Conservation (phyloP, 2,329 filamentous ascomycete genomes). For the Penicillium palitans region DNA sequence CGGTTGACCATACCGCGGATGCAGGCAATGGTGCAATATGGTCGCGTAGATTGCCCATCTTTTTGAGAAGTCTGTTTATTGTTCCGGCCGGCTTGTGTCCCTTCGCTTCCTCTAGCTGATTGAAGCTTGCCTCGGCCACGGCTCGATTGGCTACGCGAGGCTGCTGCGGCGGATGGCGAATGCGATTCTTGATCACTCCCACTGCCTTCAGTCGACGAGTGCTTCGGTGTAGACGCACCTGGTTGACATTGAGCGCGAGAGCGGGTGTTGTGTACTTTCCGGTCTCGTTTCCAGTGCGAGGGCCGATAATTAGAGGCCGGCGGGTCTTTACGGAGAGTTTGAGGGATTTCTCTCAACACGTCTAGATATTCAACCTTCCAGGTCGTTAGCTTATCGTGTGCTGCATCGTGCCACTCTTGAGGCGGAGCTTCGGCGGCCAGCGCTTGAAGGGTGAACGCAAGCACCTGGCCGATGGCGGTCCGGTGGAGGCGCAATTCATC, state of each 20-base stretch:
- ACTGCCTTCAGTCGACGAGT: conserved; percentile 20
- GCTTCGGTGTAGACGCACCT: conserved; percentile 14
- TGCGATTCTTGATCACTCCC: conserved; percentile 23
- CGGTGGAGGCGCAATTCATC: conserved; percentile 29
- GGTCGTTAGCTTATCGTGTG: conserved; percentile 21
- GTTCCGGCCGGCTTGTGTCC: conserved; percentile 11
- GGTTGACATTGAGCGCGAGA: conserved; percentile 19
- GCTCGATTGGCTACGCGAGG: conserved; percentile 16
- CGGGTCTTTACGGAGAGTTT: conserved; percentile 25
- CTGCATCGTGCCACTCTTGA: conserved; percentile 28
- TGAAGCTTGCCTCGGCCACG: conserved; percentile 26
- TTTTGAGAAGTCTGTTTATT: conserved; percentile 20
- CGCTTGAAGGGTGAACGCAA: conserved; percentile 35
- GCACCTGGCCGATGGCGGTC: conserved; percentile 35
- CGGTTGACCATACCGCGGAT: conserved; percentile 24
- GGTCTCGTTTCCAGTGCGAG: conserved; percentile 22
- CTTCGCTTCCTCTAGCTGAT: conserved; percentile 20
- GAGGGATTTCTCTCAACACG: conserved; percentile 25
- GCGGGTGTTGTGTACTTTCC: conserved; percentile 22
- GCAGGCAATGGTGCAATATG: conserved; percentile 27
- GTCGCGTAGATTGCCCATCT: conserved; percentile 12
- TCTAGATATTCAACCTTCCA: conserved; percentile 28
- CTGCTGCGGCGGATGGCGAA: conserved; percentile 19
- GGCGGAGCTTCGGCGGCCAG: conserved; percentile 23
- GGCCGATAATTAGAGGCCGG: conserved; percentile 27